Base-by-base conservation (phyloP, 2,329 filamentous ascomycete species). In the Cercospora nicotianae region DNA sequence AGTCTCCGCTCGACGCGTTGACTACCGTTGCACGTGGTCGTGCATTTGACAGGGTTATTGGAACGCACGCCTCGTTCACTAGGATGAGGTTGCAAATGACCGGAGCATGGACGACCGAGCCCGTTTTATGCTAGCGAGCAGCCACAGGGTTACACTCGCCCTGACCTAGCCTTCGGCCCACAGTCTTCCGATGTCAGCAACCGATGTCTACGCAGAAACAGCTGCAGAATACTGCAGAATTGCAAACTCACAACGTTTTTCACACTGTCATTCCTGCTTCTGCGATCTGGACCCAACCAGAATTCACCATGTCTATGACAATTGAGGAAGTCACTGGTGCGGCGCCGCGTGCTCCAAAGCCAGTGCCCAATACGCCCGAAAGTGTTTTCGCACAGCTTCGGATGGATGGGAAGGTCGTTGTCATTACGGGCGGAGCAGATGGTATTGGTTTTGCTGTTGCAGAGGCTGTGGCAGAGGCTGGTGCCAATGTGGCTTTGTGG, bases 361-460 rank as follows among this genome's bases (percentile, higher is more conserved):
- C 76, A 3, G 60, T 71, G 9, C 76, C 75, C 5, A 66, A 72
- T 42, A 76, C 70, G 3, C 75, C 75, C 5, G 66, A 68, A 10
- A 75, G 74, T 65, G 76, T 77, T 6, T 65, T 77, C 16, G 68
- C 67, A 26, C 74, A 74, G 53, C 96, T 96, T 81, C 93, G 92
- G 3, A 86, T 97, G 36, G 90, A 96, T 76, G 91, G 89, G 68
- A 90, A 90, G 77, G 90, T 93, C 10, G 92, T 88, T 42, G 84
- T 96, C 45, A 91, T 97, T 45, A 97, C 94, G 0, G 94, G 94
- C 62, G 94, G 92, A 75, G 93, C 93, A 26, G 87, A 93, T 76
- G 94, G 94, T 2, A 82, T 97, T 67, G 94, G 94, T 23, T 83
- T 96, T 68, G 93, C 95, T 70, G 96, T 97, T 89, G 91, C 90